These are phyloP conservation scores for Macrolepiota dolichaula DNA, from an alignment of 768 basidiomycete genomes.

Conservation along the genomic window DNA sequence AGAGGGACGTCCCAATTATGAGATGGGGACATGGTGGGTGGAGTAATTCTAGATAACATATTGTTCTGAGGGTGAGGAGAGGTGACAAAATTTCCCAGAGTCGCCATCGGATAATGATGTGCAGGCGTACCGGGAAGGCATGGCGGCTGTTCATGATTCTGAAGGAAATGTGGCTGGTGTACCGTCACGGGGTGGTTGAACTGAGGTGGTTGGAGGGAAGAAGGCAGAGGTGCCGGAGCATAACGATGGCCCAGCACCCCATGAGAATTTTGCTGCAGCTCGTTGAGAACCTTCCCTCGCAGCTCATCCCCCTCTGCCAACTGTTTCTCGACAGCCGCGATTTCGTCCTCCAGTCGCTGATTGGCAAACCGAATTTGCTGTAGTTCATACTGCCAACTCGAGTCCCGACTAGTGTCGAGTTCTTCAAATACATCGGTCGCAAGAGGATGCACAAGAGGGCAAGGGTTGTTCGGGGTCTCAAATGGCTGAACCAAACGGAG, in stretches of 20 bases:
- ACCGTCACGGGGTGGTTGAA: background rate
- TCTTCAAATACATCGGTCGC: slow-evolving; percentile 29
- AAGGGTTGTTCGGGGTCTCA: slow-evolving; percentile 12
- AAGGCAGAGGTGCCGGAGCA: background rate
- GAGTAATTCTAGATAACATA: background rate
- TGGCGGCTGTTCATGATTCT: background rate
- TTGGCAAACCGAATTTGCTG: slow-evolving; percentile 79
- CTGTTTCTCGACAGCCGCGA: slow-evolving; percentile 27
- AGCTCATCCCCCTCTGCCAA: background rate
- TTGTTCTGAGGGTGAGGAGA: background rate
- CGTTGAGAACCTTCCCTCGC: background rate
- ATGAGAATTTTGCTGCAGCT: background rate
- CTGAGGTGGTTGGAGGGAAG: background rate
- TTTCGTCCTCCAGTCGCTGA: slow-evolving; percentile 59
- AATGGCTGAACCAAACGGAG: slow-evolving; percentile 27
- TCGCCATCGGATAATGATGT: background rate
- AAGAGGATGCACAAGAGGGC: background rate
- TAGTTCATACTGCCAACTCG: slow-evolving; percentile 93
- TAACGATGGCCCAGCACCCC: background rate
- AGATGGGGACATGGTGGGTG: background rate
- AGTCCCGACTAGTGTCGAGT: slow-evolving; percentile 60
- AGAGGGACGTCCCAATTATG: background rate
- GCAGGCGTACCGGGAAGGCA: background rate
- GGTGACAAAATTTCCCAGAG: background rate
- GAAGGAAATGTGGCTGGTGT: background rate